phyloP scores from a whole-genome alignment of 2,329 filamentous ascomycete species.

The Cordyceps militaris region DNA sequence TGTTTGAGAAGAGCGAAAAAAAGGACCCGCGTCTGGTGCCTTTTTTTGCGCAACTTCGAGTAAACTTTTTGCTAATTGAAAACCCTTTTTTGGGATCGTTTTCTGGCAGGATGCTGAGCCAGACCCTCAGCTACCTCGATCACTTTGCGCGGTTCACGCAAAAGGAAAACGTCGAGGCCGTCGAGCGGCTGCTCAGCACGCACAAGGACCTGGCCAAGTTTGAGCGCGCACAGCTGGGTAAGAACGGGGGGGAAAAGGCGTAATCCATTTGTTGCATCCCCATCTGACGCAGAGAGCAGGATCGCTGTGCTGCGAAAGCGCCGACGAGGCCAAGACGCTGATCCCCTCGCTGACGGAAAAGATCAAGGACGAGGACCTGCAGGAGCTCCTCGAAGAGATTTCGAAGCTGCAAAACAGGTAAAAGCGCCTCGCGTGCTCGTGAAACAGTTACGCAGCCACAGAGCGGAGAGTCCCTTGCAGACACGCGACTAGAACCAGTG shows the following conservation, averaged over 20 bases:
- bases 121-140: conserved; percentile 88
- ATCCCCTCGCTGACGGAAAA: conserved; percentile 87
- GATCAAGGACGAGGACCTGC: conserved; percentile 80
- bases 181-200: conserved; percentile 75
- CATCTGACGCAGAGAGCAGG: conserved; percentile 42
- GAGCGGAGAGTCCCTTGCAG: background rate
- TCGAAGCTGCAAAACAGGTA: conserved; percentile 59
- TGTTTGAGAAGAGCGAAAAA: background rate
- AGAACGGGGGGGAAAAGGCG: no score
- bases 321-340: conserved; percentile 92
- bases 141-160: conserved; percentile 94
- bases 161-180: conserved; percentile 89
- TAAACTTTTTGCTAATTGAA: conserved; percentile 7
- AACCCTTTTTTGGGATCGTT: background rate
- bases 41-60: background rate
- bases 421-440: background rate
- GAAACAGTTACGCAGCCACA: background rate
- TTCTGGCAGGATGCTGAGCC: conserved; percentile 60
- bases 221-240: conserved; percentile 87
- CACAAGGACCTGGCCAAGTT: conserved; percentile 81
- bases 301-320: conserved; percentile 82
- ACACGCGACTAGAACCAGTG: conserved; percentile 8
- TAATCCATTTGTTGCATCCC: no score
- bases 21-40: background rate
- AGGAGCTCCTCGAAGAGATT: conserved; percentile 84